These are phyloP conservation scores for Eleusine coracana DNA, from an alignment of 176 grass and related monocot genomes.

Conservation along the genomic window DNA sequence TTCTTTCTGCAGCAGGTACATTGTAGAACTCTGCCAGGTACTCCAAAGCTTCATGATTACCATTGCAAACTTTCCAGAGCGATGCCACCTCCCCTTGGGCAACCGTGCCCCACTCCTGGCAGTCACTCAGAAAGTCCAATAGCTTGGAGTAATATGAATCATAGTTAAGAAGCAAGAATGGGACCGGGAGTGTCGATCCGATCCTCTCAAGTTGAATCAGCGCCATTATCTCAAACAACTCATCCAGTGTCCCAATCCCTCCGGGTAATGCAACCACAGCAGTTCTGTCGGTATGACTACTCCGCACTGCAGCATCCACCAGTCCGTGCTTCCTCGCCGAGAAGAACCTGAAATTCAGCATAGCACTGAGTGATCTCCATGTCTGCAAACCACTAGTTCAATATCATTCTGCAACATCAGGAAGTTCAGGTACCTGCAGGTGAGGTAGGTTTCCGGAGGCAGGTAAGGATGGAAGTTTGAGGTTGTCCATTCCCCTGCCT, in stretches of 20 bases:
- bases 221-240: constrained; percentile 77
- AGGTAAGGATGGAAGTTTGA: constrained; percentile 81
- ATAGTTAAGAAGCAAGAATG: constrained; percentile 78
- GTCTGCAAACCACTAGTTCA: background rate
- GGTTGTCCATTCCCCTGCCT: constrained; percentile 80
- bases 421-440: constrained; percentile 66
- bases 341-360: constrained; percentile 72
- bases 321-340: constrained; percentile 88
- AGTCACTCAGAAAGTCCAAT: constrained; percentile 71
- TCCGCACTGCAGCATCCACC: constrained; percentile 75
- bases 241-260: constrained; percentile 79
- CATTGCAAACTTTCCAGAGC: constrained; percentile 77
- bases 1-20: constrained; percentile 42
- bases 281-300: constrained; percentile 50
- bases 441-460: constrained; percentile 64
- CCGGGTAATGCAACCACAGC: constrained; percentile 63
- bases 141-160: constrained; percentile 87
- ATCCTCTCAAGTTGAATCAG: constrained; percentile 87
- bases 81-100: constrained; percentile 71
- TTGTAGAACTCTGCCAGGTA: constrained; percentile 75
- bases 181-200: constrained; percentile 58
- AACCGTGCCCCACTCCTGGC: constrained; percentile 69
- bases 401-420: background rate
- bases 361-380: background rate
- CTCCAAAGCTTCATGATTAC: constrained; percentile 76